Evolutionary conservation across 1,284 basidiomycete genomes (phyloP), one percentile per base, ranked within the genome.

Genomic region (Tetrapyrgos nigripes): DNA sequence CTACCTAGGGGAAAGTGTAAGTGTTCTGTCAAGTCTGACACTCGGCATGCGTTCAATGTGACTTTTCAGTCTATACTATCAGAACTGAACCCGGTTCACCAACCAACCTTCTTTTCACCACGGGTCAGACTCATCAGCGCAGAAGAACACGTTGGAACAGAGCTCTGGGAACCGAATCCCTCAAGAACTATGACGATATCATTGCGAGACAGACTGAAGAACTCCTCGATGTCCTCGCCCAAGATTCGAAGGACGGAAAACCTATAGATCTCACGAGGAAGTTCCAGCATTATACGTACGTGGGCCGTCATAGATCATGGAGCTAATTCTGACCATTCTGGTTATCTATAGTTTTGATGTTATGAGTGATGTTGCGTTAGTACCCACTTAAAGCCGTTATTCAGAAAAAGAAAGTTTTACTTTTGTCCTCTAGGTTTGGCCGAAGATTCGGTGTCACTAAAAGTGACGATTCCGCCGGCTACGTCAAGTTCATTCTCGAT

Each of bases 181-280:
- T 87, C 2, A 79, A 78, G 56, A 76, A 78, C 9, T 87, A 87
- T 64, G 78, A 83, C 60, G 68, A 66, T 0, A 74, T 83, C 35
- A 66, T 87, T 6, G 64, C 70, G 1, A 70, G 64, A 44, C 72
- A 82, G 11, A 71, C 72, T 0, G 61, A 66, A 5, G 74, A 83
- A 54, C 69, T 86, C 2, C 67, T 79, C 0, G 65, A n/a, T n/a
- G n/a, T n/a, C n/a, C n/a, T n/a, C n/a, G n/a, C n/a, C n/a, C n/a
- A n/a, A n/a, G n/a, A n/a, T n/a, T n/a, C n/a, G n/a, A n/a, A n/a
- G n/a, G n/a, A n/a, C n/a, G n/a, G n/a, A n/a, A n/a, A n/a, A n/a
- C n/a, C n/a, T n/a, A 75, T 83, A 24, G 72, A 84, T 56, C 53
- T 87, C 11, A 69, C 8, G 31, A 33, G 14, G 31, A 33, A 33